Conservation (phyloP, 495 filamentous ascomycete species). For the Paragyromitra xinjiangensis region DNA sequence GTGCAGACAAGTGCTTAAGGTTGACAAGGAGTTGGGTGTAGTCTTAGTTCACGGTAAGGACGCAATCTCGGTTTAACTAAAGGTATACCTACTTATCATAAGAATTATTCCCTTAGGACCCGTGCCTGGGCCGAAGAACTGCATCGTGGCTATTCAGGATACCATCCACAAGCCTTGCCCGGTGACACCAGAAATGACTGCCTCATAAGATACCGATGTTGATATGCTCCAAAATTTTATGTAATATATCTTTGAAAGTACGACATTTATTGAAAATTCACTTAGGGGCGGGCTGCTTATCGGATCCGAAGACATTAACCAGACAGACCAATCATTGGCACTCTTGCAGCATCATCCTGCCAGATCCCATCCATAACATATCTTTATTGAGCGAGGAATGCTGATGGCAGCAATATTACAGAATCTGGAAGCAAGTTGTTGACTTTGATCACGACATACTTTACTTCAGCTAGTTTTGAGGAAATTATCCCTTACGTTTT, state of each 20-base stretch:
- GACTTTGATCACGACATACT: not conserved
- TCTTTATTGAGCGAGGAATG: not conserved
- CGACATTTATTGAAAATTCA: not conserved
- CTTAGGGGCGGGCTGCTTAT: not conserved
- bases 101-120: conserved; percentile 63
- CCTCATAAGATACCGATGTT: not conserved
- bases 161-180: conserved; percentile 80
- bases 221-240: conserved; percentile 3
- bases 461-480: not conserved
- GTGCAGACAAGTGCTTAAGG: conserved; percentile 86
- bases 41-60: conserved; percentile 81
- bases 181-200: not conserved
- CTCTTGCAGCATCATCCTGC: not conserved
- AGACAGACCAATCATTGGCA: not conserved
- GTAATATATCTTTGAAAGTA: conserved; percentile 18
- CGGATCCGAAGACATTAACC: not conserved
- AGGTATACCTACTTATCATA: conserved; percentile 4
- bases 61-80: not conserved
- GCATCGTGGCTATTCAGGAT: conserved; percentile 84
- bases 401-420: not conserved
- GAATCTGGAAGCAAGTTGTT: conserved; percentile 1
- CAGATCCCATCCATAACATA: not conserved
- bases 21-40: conserved; percentile 83
- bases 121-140: conserved; percentile 85
- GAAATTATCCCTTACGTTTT: conserved; percentile 30